Evolutionary conservation across 164 flowering plant species (phyloP), one percentile per base, ranked within the genome.

Genomic region (Magnolia kwangsiensis): DNA sequence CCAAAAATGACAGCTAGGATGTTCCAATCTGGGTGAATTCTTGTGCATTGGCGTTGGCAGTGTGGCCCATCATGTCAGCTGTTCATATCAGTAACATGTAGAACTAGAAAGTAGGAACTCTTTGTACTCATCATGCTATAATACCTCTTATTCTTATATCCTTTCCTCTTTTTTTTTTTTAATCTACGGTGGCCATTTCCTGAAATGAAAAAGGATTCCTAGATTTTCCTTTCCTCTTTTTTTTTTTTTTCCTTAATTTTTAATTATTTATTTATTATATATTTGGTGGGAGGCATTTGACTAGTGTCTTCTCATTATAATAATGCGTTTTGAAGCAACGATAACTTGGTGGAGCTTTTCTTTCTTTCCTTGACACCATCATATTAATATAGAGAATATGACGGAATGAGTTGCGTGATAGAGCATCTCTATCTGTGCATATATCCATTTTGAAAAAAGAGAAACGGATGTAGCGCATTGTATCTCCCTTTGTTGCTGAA

Each of bases 401-500:
- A 81, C 83, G 77, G 21, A 78, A 81, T 67, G 68, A 68, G 76
- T 79, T 13, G 76, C 84, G 84, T 84, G 21, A 49, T 71, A 72
- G 72, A 79, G 68, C 82, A 81, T 69, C 78, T 51, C 1, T 23
- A 67, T 55, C 3, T 37, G 45, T 37, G 45, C 45, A 37, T 37
- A 37, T 59, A n/a, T 64, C 50, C 70, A 67, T 24, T 7, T 75
- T 51, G 21, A 51, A 58, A 75, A 23, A 24, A 37, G 49, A 20
- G 21, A 55, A n/a, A 63, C 7, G 58, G 58, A 74, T 74, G 76
- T 74, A 71, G 67, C 75, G 50, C 75, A 29, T 49, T 61, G 67
- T 7, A 16, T 64, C 67, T 64, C 24, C 19, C 67, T 64, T 13
- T 64, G 21, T 64, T 64, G 9, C 67, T 64, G 10, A 64, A 64